Conservation (phyloP, 2,329 filamentous ascomycete genomes). For the Epichloe sp. region DNA sequence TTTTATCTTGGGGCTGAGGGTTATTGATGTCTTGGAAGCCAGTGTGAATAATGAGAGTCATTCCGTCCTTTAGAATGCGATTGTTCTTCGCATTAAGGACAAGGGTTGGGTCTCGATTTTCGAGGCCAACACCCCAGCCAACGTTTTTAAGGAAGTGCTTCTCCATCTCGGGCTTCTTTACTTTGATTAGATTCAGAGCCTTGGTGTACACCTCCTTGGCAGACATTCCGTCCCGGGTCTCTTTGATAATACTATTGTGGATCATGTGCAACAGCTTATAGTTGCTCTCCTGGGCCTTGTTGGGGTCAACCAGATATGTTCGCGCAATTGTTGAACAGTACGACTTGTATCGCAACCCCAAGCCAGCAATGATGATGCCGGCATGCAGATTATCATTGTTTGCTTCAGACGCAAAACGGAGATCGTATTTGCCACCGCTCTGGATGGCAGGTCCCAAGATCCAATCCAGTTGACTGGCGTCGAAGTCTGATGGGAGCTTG, state of each 20-base stretch:
- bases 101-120: conserved; percentile 73
- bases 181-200: conserved; percentile 64
- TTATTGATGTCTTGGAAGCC: conserved; percentile 86
- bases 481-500: conserved; percentile 78
- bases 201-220: conserved; percentile 90
- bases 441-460: conserved; percentile 81
- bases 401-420: conserved; percentile 65
- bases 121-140: conserved; percentile 84
- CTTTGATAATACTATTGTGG: conserved; percentile 82
- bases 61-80: conserved; percentile 79
- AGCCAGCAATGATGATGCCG: conserved; percentile 82
- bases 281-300: conserved; percentile 86
- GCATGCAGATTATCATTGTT: conserved; percentile 76
- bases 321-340: conserved; percentile 88
- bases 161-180: conserved; percentile 90
- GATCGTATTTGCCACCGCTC: conserved; percentile 89
- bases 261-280: conserved; percentile 80
- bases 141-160: conserved; percentile 91
- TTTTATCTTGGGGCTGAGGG: conserved; percentile 74
- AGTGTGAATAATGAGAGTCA: conserved; percentile 87
- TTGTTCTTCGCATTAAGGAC: conserved; percentile 78
- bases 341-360: conserved; percentile 89
- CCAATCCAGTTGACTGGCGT: conserved; percentile 85
- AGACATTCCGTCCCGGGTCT: conserved; percentile 71
- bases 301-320: conserved; percentile 93